phyloP scores from a whole-genome alignment of 345 rosid species.

The Heritiera fomes region DNA sequence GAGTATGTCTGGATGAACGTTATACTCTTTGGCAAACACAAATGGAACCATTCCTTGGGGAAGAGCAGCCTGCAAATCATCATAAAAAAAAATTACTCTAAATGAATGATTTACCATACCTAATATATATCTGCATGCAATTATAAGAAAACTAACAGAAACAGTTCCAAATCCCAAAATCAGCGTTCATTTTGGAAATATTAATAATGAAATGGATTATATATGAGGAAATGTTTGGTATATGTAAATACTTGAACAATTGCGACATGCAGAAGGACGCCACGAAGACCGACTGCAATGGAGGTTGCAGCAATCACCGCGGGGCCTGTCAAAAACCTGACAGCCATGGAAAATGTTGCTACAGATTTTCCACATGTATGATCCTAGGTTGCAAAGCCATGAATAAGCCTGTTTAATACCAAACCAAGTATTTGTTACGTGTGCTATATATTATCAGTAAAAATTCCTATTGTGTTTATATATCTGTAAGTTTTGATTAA shows the following conservation, averaged over 20 bases:
- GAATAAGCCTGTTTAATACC: slow-evolving; percentile 53
- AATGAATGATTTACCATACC: too few species aligned
- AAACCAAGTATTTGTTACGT: not conserved
- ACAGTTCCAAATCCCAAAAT: too few species aligned
- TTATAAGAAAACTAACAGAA: too few species aligned
- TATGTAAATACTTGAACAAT: slow-evolving; percentile 59
- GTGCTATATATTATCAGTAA: too few species aligned
- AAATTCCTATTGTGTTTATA: too few species aligned
- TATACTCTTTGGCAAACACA: slow-evolving; percentile 27
- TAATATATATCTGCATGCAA: too few species aligned
- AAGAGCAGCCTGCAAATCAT: slow-evolving; percentile 58
- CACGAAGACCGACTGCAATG: slow-evolving; percentile 73
- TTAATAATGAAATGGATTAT: too few species aligned
- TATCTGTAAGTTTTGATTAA: too few species aligned
- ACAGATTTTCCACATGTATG: slow-evolving; percentile 78
- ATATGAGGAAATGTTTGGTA: too few species aligned
- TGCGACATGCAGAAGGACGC: slow-evolving; percentile 68
- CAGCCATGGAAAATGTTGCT: slow-evolving; percentile 66
- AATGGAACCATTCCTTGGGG: slow-evolving; percentile 70
- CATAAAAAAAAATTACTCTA: not conserved
- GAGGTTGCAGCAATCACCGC: slow-evolving; percentile 68
- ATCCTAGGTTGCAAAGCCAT: slow-evolving; percentile 86
- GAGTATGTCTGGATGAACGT: slow-evolving; percentile 61
- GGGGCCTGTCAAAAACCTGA: slow-evolving; percentile 72
- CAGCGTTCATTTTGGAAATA: too few species aligned